phyloP scores from a whole-genome alignment of 2,329 filamentous ascomycete genomes.

The Pyricularia sp. region DNA sequence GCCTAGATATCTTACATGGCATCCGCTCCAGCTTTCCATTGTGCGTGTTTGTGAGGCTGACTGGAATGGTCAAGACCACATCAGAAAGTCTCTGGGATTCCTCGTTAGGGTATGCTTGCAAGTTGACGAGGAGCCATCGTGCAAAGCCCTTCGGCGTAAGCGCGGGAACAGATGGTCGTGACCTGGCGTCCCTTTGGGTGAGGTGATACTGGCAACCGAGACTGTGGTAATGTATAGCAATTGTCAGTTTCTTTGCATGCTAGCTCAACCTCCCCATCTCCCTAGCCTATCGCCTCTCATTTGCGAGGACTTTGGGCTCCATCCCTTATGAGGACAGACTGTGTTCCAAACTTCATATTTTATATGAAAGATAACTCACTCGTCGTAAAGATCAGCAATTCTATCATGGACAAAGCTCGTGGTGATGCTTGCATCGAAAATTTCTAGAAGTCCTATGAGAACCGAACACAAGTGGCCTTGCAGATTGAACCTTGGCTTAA shows the following conservation, averaged over 20 bases:
- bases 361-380: constrained; percentile 9
- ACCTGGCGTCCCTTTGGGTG: constrained; percentile 41
- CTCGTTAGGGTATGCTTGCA: constrained; percentile 65
- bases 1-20: constrained; percentile 67
- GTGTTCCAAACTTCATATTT: no score
- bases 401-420: constrained; percentile 28
- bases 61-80: constrained; percentile 61
- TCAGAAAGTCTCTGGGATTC: constrained; percentile 63
- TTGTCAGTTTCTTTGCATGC: neutral
- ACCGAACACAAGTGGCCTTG: no score
- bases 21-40: constrained; percentile 62
- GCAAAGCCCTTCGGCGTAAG: constrained; percentile 61
- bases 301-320: no score
- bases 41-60: constrained; percentile 41
- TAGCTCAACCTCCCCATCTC: neutral
- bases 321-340: no score
- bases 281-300: no score
- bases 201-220: constrained; percentile 55
- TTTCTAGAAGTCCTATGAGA: neutral
- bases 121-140: constrained; percentile 62
- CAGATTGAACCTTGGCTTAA: no score
- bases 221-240: neutral
- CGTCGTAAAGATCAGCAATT: constrained; percentile 48
- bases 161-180: constrained; percentile 50
- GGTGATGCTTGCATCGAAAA: neutral